Percentiles rank a stretch among this genome's conserved stretches.
Conservation (phyloP, 2,329 filamentous ascomycete species). For the Fusarium succisae region DNA sequence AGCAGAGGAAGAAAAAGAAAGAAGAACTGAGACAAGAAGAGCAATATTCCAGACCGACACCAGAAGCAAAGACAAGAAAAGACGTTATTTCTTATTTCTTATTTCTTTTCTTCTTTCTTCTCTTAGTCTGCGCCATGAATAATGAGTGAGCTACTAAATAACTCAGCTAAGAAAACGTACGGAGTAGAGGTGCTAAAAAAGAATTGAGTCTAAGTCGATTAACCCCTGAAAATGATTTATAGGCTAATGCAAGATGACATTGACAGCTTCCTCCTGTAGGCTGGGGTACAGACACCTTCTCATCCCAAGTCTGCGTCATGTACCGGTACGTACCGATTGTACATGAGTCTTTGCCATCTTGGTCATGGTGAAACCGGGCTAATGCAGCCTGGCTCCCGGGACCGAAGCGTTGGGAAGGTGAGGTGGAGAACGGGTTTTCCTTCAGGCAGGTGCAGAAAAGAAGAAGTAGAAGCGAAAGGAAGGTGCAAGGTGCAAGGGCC, state of each 20-base stretch:
- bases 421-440: conserved; percentile 11
- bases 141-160: background rate
- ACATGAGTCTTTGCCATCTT: background rate
- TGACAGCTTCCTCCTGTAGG: conserved; percentile 37
- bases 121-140: background rate
- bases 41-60: conserved; percentile 32
- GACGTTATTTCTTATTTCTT: background rate
- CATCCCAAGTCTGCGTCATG: conserved; percentile 13
- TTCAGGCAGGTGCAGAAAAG: conserved; percentile 6
- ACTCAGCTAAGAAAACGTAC: background rate
- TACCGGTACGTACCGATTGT: conserved; percentile 21
- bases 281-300: conserved; percentile 15
- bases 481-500: background rate
- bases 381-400: conserved; percentile 41
- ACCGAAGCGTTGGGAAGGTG: conserved; percentile 41
- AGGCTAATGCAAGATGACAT: conserved; percentile 41
- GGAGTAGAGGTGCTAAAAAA: background rate
- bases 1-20: background rate
- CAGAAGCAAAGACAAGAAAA: conserved; percentile 21
- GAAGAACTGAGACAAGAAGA: conserved; percentile 15
- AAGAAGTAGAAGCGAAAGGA: background rate
- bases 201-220: background rate
- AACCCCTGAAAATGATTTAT: conserved; percentile 5
- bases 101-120: background rate
- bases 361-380: conserved; percentile 33